These are phyloP conservation scores for Sanghuangporus baumii DNA, from an alignment of 1,284 basidiomycete species.

Conservation along the genomic window DNA sequence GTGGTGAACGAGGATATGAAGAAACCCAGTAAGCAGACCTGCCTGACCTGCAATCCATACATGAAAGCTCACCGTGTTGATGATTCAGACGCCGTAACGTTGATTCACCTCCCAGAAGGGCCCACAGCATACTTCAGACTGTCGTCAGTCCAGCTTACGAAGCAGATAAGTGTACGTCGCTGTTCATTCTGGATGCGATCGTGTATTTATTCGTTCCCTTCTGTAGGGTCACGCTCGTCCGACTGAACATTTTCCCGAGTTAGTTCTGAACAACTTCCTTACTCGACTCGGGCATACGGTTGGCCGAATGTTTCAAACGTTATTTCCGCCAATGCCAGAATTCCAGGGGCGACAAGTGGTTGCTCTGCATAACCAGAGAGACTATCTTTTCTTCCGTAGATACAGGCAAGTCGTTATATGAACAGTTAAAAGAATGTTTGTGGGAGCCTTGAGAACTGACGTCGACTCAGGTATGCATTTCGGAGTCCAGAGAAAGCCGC, in stretches of 20 bases:
- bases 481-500: slow-evolving; percentile 87
- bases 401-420: slow-evolving; percentile 57
- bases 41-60: neutral
- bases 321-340: slow-evolving; percentile 93
- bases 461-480: slow-evolving; percentile 79
- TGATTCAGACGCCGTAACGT: slow-evolving; percentile 78
- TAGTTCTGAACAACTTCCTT: slow-evolving; percentile 93
- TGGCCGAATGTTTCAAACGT: slow-evolving; percentile 90
- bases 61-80: slow-evolving; percentile 7
- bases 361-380: slow-evolving; percentile 95
- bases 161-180: slow-evolving; percentile 75
- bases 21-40: slow-evolving; percentile 69
- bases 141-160: slow-evolving; percentile 81
- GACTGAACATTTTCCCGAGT: slow-evolving; percentile 91
- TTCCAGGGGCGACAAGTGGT: slow-evolving; percentile 97
- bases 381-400: slow-evolving; percentile 96
- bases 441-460: neutral
- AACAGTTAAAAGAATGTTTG: neutral
- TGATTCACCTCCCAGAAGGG: slow-evolving; percentile 87
- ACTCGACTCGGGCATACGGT: slow-evolving; percentile 92
- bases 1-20: slow-evolving; percentile 96
- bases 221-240: slow-evolving; percentile 84
- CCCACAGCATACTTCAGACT: slow-evolving; percentile 97
- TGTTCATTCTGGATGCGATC: neutral
- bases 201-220: slow-evolving; percentile 12